Percentiles rank a stretch among this genome's conserved stretches.
These are phyloP conservation scores for Trametes pubescens DNA, from an alignment of 1,284 basidiomycete genomes.

Conservation along the genomic window DNA sequence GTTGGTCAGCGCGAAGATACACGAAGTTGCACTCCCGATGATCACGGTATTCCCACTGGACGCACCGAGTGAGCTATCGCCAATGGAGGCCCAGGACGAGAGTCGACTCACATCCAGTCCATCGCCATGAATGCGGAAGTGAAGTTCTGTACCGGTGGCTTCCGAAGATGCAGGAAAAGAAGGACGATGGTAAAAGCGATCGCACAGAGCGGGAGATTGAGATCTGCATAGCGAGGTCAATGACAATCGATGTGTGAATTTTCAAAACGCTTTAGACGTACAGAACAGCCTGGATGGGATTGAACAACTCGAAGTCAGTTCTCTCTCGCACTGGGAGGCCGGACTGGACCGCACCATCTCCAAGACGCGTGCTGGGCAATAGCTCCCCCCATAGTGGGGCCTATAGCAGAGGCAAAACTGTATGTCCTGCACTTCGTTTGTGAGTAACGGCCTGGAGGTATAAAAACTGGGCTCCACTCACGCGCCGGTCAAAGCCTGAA, in stretches of 20 bases:
- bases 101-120: constrained; percentile 42
- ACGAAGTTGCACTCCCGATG: constrained; percentile 39
- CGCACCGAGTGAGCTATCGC: background rate
- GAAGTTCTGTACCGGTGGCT: constrained; percentile 41
- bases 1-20: constrained; percentile 44
- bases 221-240: constrained; percentile 25
- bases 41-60: constrained; percentile 44
- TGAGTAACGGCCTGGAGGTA: background rate
- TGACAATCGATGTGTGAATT: too few species aligned
- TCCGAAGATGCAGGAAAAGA: constrained; percentile 47
- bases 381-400: constrained; percentile 46
- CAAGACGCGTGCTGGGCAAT: constrained; percentile 43
- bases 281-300: constrained; percentile 12
- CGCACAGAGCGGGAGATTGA: constrained; percentile 51
- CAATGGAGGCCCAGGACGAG: background rate
- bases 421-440: constrained; percentile 25
- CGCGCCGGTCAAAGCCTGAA: constrained; percentile 35
- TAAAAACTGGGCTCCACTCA: constrained; percentile 17
- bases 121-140: constrained; percentile 39
- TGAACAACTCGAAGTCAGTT: too few species aligned
- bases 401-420: constrained; percentile 42
- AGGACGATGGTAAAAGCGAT: constrained; percentile 46
- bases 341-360: constrained; percentile 40
- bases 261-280: background rate
- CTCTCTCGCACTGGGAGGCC: background rate